phyloP scores from a whole-genome alignment of 495 filamentous ascomycete genomes.

The Poronia punctata region DNA sequence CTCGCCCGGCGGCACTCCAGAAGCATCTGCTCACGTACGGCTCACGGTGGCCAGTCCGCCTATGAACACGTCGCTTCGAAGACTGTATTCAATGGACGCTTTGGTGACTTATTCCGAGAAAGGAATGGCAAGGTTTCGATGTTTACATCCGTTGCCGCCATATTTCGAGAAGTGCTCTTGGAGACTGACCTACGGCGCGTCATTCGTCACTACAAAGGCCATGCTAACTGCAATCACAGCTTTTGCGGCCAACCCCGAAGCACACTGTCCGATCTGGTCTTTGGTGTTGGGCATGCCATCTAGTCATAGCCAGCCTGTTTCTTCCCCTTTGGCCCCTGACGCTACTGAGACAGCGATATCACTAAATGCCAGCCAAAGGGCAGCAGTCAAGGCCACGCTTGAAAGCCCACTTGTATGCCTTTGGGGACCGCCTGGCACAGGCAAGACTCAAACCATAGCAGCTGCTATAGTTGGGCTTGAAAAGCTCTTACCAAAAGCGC shows the following conservation, averaged over 20 bases:
- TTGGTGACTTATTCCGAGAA: slow-evolving; percentile 29
- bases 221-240: slow-evolving; percentile 38
- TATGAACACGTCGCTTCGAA: slow-evolving; percentile 23
- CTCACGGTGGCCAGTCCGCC: slow-evolving; percentile 32
- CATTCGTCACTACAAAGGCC: slow-evolving; percentile 39
- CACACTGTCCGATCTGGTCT: slow-evolving; percentile 25
- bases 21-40: slow-evolving; percentile 34
- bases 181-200: slow-evolving; percentile 36
- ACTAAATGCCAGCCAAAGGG: slow-evolving; percentile 41
- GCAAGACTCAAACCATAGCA: slow-evolving; percentile 47
- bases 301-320: too few species aligned
- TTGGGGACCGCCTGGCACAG: slow-evolving; percentile 49
- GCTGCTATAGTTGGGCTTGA: slow-evolving; percentile 35
- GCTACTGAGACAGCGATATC: too few species aligned
- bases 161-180: slow-evolving; percentile 39
- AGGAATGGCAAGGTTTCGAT: slow-evolving; percentile 34
- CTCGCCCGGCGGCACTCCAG: slow-evolving; percentile 23
- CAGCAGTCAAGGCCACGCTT: slow-evolving; percentile 33
- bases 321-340: neutral
- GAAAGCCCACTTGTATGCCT: slow-evolving; percentile 33
- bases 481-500: slow-evolving; percentile 11
- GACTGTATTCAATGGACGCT: slow-evolving; percentile 32
- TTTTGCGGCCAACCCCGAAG: slow-evolving; percentile 23
- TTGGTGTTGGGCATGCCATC: slow-evolving; percentile 20
- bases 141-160: slow-evolving; percentile 35